These are phyloP conservation scores for Nothomitra cinnamomea DNA, from an alignment of 2,329 filamentous ascomycete species.

Conservation along the genomic window DNA sequence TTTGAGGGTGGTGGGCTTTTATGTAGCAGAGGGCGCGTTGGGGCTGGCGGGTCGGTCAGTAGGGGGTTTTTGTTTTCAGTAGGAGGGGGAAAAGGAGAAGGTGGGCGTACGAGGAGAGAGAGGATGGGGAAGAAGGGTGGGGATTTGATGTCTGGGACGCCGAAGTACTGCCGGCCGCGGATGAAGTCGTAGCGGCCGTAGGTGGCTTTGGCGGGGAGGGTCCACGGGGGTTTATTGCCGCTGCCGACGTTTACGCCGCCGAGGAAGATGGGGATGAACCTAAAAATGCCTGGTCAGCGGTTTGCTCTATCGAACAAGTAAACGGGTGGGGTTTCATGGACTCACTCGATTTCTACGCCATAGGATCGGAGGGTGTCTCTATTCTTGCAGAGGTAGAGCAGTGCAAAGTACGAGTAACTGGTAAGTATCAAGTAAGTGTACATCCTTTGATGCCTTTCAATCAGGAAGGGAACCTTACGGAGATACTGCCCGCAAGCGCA, in stretches of 20 bases:
- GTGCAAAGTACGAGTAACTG: constrained; percentile 31
- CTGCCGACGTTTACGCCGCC: constrained; percentile 45
- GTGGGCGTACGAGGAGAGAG: constrained; percentile 29
- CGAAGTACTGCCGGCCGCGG: constrained; percentile 35
- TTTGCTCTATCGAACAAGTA: not conserved
- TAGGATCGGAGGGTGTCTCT: constrained; percentile 36
- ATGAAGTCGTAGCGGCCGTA: constrained; percentile 35
- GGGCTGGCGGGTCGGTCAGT: constrained; percentile 33
- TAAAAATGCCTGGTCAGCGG: constrained; percentile 17
- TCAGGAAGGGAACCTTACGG: not conserved
- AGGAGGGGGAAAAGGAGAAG: constrained; percentile 22
- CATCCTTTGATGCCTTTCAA: not conserved
- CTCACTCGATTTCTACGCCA: constrained; percentile 49
- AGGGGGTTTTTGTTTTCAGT: constrained; percentile 16
- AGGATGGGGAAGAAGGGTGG: constrained; percentile 37
- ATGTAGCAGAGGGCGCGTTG: constrained; percentile 51
- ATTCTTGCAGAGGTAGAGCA: constrained; percentile 42
- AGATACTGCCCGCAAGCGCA: not conserved
- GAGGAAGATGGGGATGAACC: constrained; percentile 56
- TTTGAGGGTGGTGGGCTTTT: constrained; percentile 36
- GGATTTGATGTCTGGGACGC: constrained; percentile 23
- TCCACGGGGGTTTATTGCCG: constrained; percentile 62
- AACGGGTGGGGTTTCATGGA: constrained; percentile 2
- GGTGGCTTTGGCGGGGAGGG: constrained; percentile 45
- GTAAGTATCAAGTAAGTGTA: not conserved